These are phyloP conservation scores for Teratosphaeria gauchensis DNA, from an alignment of 2,329 filamentous ascomycete species.

Conservation along the genomic window DNA sequence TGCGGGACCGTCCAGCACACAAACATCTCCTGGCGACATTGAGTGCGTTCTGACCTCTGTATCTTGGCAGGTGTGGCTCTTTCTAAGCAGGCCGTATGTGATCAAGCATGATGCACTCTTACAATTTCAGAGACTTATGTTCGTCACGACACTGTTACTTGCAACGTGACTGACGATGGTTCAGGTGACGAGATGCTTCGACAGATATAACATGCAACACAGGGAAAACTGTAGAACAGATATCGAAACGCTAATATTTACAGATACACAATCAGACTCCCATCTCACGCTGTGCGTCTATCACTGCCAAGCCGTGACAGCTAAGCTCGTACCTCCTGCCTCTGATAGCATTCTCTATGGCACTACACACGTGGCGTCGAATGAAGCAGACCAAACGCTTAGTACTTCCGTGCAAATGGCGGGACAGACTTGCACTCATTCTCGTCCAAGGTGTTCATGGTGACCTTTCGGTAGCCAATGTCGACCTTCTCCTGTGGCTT, in stretches of 20 bases:
- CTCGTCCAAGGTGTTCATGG: conserved; percentile 78
- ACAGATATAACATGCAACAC: neutral
- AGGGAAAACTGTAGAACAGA: neutral
- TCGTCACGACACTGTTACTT: neutral
- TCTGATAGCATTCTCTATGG: neutral
- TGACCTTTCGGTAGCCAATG: conserved; percentile 75
- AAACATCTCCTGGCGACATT: neutral
- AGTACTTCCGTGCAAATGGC: conserved; percentile 91
- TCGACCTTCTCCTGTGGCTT: conserved; percentile 78
- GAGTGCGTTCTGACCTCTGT: neutral
- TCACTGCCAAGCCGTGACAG: neutral
- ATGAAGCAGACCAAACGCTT: conserved; percentile 24
- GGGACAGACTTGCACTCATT: conserved; percentile 92
- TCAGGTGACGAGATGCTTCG: neutral
- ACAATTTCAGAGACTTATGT: too few relatives aligned
- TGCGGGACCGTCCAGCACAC: neutral
- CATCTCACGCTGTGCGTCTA: neutral
- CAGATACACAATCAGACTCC: neutral
- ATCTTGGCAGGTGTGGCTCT: too few relatives aligned
- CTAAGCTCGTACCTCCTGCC: neutral
- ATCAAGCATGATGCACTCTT: too few relatives aligned
- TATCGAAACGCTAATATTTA: neutral
- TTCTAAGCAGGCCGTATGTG: too few relatives aligned
- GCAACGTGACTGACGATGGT: neutral
- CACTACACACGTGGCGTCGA: conserved; percentile 11